These are phyloP conservation scores for Tricholomella constricta DNA, from an alignment of 768 basidiomycete genomes.

Conservation along the genomic window DNA sequence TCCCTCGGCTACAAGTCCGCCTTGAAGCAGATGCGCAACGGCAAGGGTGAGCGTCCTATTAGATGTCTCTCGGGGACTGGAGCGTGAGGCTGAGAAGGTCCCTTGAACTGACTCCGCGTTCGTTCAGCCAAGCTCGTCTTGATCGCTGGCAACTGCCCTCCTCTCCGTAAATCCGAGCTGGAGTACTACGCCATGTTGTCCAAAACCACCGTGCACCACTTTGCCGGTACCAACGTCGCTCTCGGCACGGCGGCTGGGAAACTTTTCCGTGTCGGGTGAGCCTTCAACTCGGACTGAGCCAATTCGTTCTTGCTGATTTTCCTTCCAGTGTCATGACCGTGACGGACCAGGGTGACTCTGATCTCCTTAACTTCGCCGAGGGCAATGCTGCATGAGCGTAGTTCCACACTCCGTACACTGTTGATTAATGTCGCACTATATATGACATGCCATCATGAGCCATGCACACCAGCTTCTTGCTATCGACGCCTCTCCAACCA, in stretches of 20 bases:
- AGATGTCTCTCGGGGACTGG: slow-evolving; percentile 83
- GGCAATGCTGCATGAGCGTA: slow-evolving; percentile 57
- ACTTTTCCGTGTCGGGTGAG: slow-evolving; percentile 95
- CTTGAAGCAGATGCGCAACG: slow-evolving; percentile 96
- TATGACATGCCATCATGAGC: slow-evolving; percentile 10
- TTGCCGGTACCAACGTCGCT: slow-evolving; percentile 95
- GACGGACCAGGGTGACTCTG: slow-evolving; percentile 94
- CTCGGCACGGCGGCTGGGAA: slow-evolving; percentile 99
- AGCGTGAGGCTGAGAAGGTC: slow-evolving; percentile 99
- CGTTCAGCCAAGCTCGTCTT: slow-evolving; percentile 92
- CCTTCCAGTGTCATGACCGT: slow-evolving; percentile 89
- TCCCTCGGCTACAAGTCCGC: slow-evolving; percentile 97
- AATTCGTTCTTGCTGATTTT: neutral
- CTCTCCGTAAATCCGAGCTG: slow-evolving; percentile 97
- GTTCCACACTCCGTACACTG: neutral
- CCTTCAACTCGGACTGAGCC: slow-evolving; percentile 1
- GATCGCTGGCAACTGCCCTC: slow-evolving; percentile 99
- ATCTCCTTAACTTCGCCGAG: slow-evolving; percentile 87
- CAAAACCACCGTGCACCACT: slow-evolving; percentile 98
- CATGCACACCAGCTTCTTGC: neutral
- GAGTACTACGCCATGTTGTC: slow-evolving; percentile 99
- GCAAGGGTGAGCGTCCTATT: slow-evolving; percentile 78
- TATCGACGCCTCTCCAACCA: neutral
- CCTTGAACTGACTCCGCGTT: slow-evolving; percentile 67
- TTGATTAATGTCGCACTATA: slow-evolving; percentile 5